Evolutionary conservation across 805 yeast genomes (phyloP).

Genomic region (Wickerhamia fluorescens): DNA sequence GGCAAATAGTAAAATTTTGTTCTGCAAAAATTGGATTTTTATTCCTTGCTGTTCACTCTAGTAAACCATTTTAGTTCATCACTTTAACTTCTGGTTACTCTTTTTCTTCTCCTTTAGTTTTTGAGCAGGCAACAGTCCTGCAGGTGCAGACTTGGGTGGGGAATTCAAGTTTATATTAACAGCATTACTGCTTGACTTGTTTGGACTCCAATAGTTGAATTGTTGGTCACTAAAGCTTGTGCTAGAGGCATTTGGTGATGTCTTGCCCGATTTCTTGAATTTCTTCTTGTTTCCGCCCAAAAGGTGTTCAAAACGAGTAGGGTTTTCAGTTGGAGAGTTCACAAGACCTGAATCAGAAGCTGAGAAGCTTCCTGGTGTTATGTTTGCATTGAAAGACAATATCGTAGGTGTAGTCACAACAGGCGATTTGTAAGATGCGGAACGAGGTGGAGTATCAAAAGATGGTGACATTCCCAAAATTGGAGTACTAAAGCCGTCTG

Average conservation of each 20-base stretch:
- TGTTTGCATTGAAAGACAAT: conserved; percentile 4
- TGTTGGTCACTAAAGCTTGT: no score
- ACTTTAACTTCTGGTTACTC: conserved; percentile 15
- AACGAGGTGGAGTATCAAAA: conserved; percentile 9
- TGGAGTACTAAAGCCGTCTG: conserved; percentile 13
- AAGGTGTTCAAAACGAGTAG: conserved; percentile 20
- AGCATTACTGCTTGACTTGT: no score
- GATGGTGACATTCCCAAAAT: conserved; percentile 14
- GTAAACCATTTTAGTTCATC: no score
- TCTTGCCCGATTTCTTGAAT: conserved; percentile 9
- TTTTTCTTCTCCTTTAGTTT: conserved; percentile 13
- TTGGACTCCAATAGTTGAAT: conserved; percentile 8
- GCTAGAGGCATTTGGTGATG: conserved; percentile 10
- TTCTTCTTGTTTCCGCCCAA: conserved; percentile 21
- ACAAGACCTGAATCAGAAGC: conserved; percentile 1
- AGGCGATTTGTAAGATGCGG: conserved; percentile 12
- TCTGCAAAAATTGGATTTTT: no score
- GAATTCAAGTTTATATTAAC: conserved; percentile 4
- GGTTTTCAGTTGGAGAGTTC: conserved; percentile 6
- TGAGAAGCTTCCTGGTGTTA: conserved; percentile 1
- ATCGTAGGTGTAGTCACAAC: conserved; percentile 6
- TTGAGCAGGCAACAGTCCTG: conserved; percentile 5
- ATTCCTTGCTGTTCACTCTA: no score
- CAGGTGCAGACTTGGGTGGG: conserved; percentile 7
- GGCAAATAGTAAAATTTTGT: no score